phyloP scores from a whole-genome alignment of 495 filamentous ascomycete species.

The Tuber aestivum region DNA sequence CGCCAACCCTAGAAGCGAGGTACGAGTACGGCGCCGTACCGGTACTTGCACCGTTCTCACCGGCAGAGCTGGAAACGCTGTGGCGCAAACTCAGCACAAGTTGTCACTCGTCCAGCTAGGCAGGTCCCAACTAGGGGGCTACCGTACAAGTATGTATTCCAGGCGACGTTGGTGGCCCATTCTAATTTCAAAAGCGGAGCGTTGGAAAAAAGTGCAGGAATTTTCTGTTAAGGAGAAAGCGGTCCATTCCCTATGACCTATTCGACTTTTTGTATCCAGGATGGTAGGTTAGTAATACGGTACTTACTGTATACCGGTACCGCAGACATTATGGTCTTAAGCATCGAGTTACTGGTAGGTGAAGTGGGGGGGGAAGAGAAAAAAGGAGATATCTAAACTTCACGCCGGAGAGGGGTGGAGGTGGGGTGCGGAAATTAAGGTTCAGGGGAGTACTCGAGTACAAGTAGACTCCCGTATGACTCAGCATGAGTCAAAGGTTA shows the following conservation, averaged over 20 bases:
- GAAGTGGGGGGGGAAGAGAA: too few relatives aligned
- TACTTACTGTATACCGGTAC: neutral
- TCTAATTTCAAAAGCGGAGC: neutral
- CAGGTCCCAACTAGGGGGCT: neutral
- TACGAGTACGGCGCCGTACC: neutral
- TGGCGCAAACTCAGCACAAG: neutral
- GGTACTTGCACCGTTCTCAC: neutral
- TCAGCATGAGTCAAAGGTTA: too few relatives aligned
- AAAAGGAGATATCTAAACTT: too few relatives aligned
- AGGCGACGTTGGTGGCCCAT: neutral
- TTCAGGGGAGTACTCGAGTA: too few relatives aligned
- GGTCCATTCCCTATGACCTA: neutral
- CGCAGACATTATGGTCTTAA: neutral
- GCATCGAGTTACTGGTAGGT: too few relatives aligned
- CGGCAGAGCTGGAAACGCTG: neutral
- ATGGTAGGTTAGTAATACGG: neutral
- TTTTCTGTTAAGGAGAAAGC: neutral
- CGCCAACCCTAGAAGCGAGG: neutral
- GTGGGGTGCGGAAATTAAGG: too few relatives aligned
- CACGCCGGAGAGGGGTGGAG: too few relatives aligned
- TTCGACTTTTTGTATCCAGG: neutral
- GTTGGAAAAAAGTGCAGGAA: neutral
- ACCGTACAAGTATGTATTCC: neutral
- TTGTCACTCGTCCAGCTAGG: neutral
- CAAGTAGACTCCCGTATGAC: too few relatives aligned